Base-by-base conservation (phyloP, 345 rosid species). In the Hypericum perforatum region DNA sequence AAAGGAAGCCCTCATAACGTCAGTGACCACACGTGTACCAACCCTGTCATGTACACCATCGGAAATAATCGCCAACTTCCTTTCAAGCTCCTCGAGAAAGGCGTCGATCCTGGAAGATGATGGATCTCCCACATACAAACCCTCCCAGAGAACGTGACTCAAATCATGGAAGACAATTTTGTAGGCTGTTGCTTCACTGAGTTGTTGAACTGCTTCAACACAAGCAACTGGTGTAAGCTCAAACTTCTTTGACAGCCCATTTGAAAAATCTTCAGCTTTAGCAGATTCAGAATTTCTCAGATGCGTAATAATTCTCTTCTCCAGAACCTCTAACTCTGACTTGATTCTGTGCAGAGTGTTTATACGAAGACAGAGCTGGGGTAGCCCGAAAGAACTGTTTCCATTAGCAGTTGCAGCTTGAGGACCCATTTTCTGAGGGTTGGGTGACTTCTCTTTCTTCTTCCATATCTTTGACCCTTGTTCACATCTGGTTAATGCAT, bases 201-300 rank as follows among this genome's bases (percentile, higher is more conserved):
- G 84, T 56, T 81, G 95, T 60, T 85, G 96, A 62, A 92, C 86
- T 3, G 86, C 94, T 80, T 88, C 94, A 15, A 77, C 70, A 62
- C 98, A 92, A 43, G 91, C 91, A 8, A 75, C 62, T 47, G 89
- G 95, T 45, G 95, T 72, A 57, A 83, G 82, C 52, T 92, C 95
- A 49, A 85, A 92, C 71, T 78, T 92, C 75, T 85, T 85, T 5
- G 77, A 82, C 56, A 86, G 74, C 41, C 86, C 94, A 44, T 80
- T 82, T 16, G 97, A 80, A 41, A 92, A 88, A 64, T 88, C 98
- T 63, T 88, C 97, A 1, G 66, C 76, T 38, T 74, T 76, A 65
- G 98, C 95, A 43, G 89, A 88, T 63, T 92, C 97, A 16, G 90
- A 88, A 73, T 92, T 92, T 64, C 98, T 78, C 62, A 92, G 70